Evolutionary conservation across 1,284 basidiomycete genomes (phyloP).

Genomic region (Chiua sp.): DNA sequence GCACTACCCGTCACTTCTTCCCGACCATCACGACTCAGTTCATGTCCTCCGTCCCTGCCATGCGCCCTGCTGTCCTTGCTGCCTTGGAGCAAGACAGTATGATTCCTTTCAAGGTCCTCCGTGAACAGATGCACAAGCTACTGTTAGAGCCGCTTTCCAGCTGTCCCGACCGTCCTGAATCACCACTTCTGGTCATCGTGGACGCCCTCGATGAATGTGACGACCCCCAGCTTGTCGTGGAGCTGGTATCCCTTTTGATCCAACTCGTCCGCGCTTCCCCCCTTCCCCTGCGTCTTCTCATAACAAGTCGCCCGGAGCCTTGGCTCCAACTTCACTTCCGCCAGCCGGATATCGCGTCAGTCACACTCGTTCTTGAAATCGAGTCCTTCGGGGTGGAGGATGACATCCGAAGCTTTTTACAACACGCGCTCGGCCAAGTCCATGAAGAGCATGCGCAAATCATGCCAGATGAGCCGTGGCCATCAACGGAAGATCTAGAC

Average conservation of each 20-base stretch:
- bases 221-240: constrained; percentile 18
- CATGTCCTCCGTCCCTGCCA: constrained; percentile 7
- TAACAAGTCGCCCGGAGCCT: constrained; percentile 24
- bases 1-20: constrained; percentile 15
- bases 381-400: constrained; percentile 21
- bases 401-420: constrained; percentile 27
- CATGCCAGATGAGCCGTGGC: constrained; percentile 29
- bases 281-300: constrained; percentile 22
- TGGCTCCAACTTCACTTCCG: constrained; percentile 20
- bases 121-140: constrained; percentile 27
- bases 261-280: constrained; percentile 5
- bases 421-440: constrained; percentile 9
- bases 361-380: constrained; percentile 20
- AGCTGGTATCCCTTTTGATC: constrained; percentile 20
- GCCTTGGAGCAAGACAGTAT: constrained; percentile 23
- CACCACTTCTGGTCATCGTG: constrained; percentile 14
- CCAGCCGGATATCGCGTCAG: constrained; percentile 4
- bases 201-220: constrained; percentile 31
- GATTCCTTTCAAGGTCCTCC: constrained; percentile 27
- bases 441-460: constrained; percentile 23
- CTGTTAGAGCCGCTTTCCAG: constrained; percentile 16
- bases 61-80: constrained; percentile 15
- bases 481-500: constrained; percentile 22
- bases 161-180: background rate
- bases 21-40: no score